Conservation (phyloP, 2,329 filamentous ascomycete genomes). For the Pseudogymnoascus sp. region DNA sequence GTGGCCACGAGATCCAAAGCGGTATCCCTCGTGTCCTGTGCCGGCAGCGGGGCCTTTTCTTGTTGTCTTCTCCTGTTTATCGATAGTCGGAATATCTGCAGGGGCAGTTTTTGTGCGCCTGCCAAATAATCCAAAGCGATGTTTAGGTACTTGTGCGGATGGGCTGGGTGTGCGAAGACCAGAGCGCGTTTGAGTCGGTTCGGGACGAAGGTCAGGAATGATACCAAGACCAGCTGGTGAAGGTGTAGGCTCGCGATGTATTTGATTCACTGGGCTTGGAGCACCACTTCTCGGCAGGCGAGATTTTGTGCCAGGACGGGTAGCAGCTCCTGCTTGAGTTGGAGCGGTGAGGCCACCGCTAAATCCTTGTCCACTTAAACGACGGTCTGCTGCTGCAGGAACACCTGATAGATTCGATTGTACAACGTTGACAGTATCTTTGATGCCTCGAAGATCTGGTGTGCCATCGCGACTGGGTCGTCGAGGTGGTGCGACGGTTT, state of each 20-base stretch:
- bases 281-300: constrained; percentile 27
- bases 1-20: constrained; percentile 44
- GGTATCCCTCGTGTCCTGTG: constrained; percentile 81
- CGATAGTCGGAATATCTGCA: constrained; percentile 33
- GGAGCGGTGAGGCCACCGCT: constrained; percentile 15
- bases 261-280: constrained; percentile 26
- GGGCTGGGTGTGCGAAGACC: constrained; percentile 43
- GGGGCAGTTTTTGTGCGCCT: constrained; percentile 58
- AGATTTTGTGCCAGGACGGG: constrained; percentile 27
- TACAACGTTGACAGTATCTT: constrained; percentile 1
- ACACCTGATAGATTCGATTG: constrained; percentile 43
- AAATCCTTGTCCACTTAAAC: constrained; percentile 19
- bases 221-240: constrained; percentile 24
- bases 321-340: constrained; percentile 23
- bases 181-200: constrained; percentile 13
- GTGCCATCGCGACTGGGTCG: constrained; percentile 63
- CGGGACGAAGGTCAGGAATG: constrained; percentile 22
- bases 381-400: constrained; percentile 27
- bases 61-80: constrained; percentile 48
- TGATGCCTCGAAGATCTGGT: constrained; percentile 42
- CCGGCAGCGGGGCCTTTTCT: constrained; percentile 79
- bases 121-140: constrained; percentile 70
- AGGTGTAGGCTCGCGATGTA: constrained; percentile 21
- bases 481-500: constrained; percentile 35
- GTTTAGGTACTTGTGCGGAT: constrained; percentile 44